phyloP scores from a whole-genome alignment of 2,329 filamentous ascomycete species.

The Ceratocystis cubensis region DNA sequence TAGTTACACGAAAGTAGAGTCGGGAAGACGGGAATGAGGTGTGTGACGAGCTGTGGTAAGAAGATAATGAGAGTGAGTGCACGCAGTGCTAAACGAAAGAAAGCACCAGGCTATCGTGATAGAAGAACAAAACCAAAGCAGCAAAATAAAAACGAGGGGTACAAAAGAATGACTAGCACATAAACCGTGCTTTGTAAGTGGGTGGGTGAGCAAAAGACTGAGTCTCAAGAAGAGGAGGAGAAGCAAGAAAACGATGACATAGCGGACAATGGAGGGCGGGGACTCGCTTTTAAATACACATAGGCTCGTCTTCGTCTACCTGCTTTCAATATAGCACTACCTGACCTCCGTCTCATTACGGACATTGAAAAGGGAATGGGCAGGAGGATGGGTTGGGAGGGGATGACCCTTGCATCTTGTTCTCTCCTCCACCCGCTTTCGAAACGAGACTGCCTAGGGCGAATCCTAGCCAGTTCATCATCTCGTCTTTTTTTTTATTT shows the following conservation, averaged over 20 bases:
- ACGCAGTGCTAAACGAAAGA: conserved; percentile 21
- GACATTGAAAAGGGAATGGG: not conserved
- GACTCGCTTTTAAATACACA: conserved; percentile 4
- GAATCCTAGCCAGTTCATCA: not conserved
- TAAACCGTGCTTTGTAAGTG: conserved; percentile 11
- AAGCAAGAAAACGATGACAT: conserved; percentile 8
- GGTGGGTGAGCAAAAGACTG: conserved; percentile 11
- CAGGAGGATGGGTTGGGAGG: not conserved
- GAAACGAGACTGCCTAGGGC: conserved; percentile 1
- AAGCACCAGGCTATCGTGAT: conserved; percentile 17
- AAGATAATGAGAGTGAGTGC: conserved; percentile 11
- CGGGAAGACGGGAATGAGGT: not conserved
- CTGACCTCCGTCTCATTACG: not conserved
- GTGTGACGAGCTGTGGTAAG: not conserved
- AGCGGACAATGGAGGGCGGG: not conserved
- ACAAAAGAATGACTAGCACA: conserved; percentile 20
- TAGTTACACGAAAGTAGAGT: not conserved
- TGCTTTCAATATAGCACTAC: not conserved
- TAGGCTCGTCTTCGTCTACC: not conserved
- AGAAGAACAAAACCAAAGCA: not conserved
- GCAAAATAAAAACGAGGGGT: conserved; percentile 10
- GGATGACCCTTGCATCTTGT: not conserved
- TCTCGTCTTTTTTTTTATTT: not conserved
- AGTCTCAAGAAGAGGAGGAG: conserved; percentile 8
- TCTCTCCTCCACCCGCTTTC: conserved; percentile 9